A percentile compares a stretch with the other conserved stretches of the same genome.
Evolutionary conservation across 371 early-diverging fungal genomes (phyloP).

Genomic region (Synchytrium microbalum): DNA sequence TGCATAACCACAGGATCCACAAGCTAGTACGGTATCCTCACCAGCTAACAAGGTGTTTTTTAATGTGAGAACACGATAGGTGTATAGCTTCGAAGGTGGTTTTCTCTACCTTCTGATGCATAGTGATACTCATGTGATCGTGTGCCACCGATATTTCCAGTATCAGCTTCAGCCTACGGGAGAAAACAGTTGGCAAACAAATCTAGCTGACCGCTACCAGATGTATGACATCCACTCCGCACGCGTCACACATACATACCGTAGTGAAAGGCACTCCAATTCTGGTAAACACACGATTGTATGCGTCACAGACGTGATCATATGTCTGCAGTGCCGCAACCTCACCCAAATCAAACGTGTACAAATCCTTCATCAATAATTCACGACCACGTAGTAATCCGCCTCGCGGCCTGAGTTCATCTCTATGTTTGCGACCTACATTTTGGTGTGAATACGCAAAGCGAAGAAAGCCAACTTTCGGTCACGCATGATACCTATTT

Average conservation of each 20-base stretch:
- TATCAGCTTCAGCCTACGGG: conserved; percentile 72
- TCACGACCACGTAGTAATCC: conserved; percentile 80
- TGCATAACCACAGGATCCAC: conserved; percentile 62
- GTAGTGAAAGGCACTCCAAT: conserved; percentile 63
- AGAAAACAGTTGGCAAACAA: no score
- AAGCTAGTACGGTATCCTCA: conserved; percentile 71
- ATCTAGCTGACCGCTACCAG: no score
- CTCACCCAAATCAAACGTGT: conserved; percentile 71
- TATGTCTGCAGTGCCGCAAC: conserved; percentile 66
- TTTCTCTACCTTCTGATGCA: conserved; percentile 46
- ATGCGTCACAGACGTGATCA: conserved; percentile 60
- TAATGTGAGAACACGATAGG: not conserved
- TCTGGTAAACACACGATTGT: conserved; percentile 59
- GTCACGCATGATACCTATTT: conserved; percentile 63
- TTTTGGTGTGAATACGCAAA: not conserved
- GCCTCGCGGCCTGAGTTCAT: conserved; percentile 74
- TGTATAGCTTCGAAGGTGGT: not conserved
- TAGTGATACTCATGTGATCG: conserved; percentile 86
- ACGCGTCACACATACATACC: not conserved
- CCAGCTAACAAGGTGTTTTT: conserved; percentile 41
- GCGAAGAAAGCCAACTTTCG: not conserved
- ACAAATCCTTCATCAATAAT: conserved; percentile 93
- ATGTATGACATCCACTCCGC: not conserved
- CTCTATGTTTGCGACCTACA: conserved; percentile 65
- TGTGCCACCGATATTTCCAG: conserved; percentile 84